Evolutionary conservation across 1,284 basidiomycete genomes (phyloP), one percentile per base, ranked within the genome.

Genomic region (Mycocalia duriaeana): DNA sequence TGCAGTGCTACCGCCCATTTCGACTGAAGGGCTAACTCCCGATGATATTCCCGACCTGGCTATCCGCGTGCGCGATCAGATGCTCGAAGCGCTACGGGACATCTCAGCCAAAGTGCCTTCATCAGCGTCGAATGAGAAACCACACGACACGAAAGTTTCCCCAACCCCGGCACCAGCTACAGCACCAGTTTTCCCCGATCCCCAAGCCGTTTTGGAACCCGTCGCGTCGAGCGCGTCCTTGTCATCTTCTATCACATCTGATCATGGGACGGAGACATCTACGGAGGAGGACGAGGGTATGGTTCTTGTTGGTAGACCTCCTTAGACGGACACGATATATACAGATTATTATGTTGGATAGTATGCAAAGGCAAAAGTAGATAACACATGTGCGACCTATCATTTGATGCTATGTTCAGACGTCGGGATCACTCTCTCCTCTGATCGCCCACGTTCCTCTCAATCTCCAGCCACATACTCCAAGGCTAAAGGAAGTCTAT

Each of bases 211-310:
- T 19, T 19, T 39, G 13, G 19, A 20, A 20, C 14, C 14, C 11
- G 37, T 11, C 13, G 73, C 72, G 8, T 70, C 72, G 0, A 64
- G 67, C 13, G 54, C 54, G 4, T 61, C 64, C 11, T 45, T 44
- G 1, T 26, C 53, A 38, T 55, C 50, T 45, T 53, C 48, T 36
- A n/a, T n/a, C n/a, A 55, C 53, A 13, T 23, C 20, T 24, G 40
- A 42, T 14, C 14, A 42, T 25, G 54, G 53, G 55, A 62, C 41
- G 71, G 71, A 35, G 85, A 86, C 37, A 5, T 16, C n/a, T 57
- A 87, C 85, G 28, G 86, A 89, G 57, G 82, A 84, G 58, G 87
- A 89, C 50, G 87, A 89, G 57, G 86, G 84, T 2, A 83, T 89
- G 81, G 77, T 89, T 51, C 62, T 89, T 34, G 79, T 89, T 46